phyloP scores from a whole-genome alignment of 1,284 basidiomycete species.

The Cryptococcus sp. region DNA sequence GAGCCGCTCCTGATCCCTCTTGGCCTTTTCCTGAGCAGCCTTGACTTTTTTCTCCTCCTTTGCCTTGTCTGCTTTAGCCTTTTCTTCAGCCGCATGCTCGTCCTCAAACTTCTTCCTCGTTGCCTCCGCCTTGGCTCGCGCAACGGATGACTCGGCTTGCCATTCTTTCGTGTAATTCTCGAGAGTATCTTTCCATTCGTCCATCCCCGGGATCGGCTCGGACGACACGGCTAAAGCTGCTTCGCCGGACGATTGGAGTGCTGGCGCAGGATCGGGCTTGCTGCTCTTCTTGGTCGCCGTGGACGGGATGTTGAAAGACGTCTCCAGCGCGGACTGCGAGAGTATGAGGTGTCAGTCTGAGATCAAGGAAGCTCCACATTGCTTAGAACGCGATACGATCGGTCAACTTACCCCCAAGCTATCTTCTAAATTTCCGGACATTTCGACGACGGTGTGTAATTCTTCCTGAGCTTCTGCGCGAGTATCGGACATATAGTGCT shows the following conservation, averaged over 20 bases:
- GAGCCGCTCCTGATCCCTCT: constrained; percentile 21
- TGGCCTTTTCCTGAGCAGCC: constrained; percentile 29
- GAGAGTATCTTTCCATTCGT: constrained; percentile 64
- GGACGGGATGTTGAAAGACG: constrained; percentile 48
- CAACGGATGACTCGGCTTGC: constrained; percentile 71
- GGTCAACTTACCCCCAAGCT: constrained; percentile 39
- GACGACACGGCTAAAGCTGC: constrained; percentile 7
- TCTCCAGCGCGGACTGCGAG: constrained; percentile 45
- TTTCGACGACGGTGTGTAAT: constrained; percentile 21
- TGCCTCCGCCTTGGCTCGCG: constrained; percentile 70
- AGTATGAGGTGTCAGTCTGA: constrained; percentile 3
- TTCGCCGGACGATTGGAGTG: constrained; percentile 7
- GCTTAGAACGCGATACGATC: background rate
- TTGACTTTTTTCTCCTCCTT: constrained; percentile 29
- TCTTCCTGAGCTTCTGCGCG: constrained; percentile 33
- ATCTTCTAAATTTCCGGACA: constrained; percentile 35
- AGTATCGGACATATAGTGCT: constrained; percentile 41
- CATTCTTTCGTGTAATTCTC: constrained; percentile 69
- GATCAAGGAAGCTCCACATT: background rate
- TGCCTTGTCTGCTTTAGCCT: constrained; percentile 24
- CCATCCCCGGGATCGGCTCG: constrained; percentile 29
- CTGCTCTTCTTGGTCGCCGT: constrained; percentile 29
- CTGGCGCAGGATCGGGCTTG: constrained; percentile 22
- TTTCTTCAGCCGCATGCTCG: constrained; percentile 30
- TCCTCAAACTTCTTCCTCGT: constrained; percentile 71